Conservation (phyloP, 2,329 filamentous ascomycete species). For the Ilyonectria robusta region DNA sequence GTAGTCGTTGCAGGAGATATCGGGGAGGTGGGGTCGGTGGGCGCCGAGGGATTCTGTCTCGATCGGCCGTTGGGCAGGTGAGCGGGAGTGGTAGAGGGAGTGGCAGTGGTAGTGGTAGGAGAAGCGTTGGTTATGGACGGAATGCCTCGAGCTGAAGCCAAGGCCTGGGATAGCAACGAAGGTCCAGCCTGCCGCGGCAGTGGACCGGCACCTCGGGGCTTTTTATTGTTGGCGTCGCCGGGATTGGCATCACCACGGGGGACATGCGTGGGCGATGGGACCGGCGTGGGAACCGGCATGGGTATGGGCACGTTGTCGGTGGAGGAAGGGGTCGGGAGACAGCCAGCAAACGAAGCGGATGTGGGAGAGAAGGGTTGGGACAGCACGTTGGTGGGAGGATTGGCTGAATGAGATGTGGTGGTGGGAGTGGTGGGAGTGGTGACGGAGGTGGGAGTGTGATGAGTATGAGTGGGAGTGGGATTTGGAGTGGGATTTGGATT, state of each 20-base stretch:
- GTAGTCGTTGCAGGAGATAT: conserved; percentile 23
- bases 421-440: conserved; percentile 34
- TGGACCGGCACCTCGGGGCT: conserved; percentile 56
- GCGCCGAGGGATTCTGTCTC: conserved; percentile 51
- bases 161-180: conserved; percentile 70
- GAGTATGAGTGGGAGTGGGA: conserved; percentile 25
- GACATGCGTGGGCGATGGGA: conserved; percentile 25
- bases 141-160: conserved; percentile 72
- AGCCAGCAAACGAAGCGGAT: conserved; percentile 22
- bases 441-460: conserved; percentile 36
- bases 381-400: conserved; percentile 32
- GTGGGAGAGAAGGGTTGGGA: conserved; percentile 28
- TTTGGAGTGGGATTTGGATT: conserved; percentile 32
- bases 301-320: conserved; percentile 44
- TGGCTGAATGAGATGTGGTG: conserved; percentile 36
- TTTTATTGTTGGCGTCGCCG: conserved; percentile 58
- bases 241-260: conserved; percentile 44
- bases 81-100: conserved; percentile 22
- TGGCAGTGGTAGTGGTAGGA: conserved; percentile 9
- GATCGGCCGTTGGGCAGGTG: conserved; percentile 30
- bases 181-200: conserved; percentile 63
- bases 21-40: conserved; percentile 27
- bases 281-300: conserved; percentile 43
- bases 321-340: conserved; percentile 18
- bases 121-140: conserved; percentile 32